These are phyloP conservation scores for Ceratocystis eucalypticola DNA, from an alignment of 2,329 filamentous ascomycete genomes.

Conservation along the genomic window DNA sequence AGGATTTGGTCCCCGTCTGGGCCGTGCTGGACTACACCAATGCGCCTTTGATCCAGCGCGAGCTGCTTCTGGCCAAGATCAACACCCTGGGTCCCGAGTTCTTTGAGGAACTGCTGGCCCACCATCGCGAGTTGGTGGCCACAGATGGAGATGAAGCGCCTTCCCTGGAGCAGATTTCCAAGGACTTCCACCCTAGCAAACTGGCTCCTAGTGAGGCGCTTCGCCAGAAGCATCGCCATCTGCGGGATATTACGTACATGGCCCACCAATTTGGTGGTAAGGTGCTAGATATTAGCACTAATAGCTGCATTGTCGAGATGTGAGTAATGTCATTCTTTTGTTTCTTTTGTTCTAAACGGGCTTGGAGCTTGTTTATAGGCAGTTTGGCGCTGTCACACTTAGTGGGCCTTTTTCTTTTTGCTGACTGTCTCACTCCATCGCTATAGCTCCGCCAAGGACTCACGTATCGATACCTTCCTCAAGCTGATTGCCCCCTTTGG, in stretches of 20 bases:
- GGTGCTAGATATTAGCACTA: slow-evolving; percentile 93
- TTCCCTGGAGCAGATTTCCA: slow-evolving; percentile 35
- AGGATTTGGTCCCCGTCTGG: slow-evolving; percentile 96
- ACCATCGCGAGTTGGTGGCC: slow-evolving; percentile 76
- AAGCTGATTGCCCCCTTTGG: slow-evolving; percentile 91
- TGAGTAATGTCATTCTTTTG: slow-evolving; percentile 36
- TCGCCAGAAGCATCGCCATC: slow-evolving; percentile 92
- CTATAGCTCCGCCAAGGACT: slow-evolving; percentile 72
- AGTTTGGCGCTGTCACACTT: background rate
- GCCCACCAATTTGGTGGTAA: slow-evolving; percentile 97
- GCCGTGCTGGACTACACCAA: slow-evolving; percentile 93
- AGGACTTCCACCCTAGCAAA: slow-evolving; percentile 81
- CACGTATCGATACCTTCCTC: slow-evolving; percentile 91
- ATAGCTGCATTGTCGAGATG: slow-evolving; percentile 97
- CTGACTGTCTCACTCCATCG: slow-evolving; percentile 21
- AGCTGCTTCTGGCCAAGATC: slow-evolving; percentile 89
- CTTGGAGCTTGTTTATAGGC: background rate
- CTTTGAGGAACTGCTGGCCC: slow-evolving; percentile 89
- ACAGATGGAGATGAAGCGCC: slow-evolving; percentile 29
- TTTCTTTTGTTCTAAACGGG: background rate
- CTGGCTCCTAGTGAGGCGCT: slow-evolving; percentile 77
- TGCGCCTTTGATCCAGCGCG: slow-evolving; percentile 85
- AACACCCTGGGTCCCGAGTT: slow-evolving; percentile 95
- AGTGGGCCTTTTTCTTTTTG: background rate
- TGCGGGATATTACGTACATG: slow-evolving; percentile 91